These are phyloP conservation scores for Neurospora sp. DNA, from an alignment of 2,329 filamentous ascomycete species.

Conservation along the genomic window DNA sequence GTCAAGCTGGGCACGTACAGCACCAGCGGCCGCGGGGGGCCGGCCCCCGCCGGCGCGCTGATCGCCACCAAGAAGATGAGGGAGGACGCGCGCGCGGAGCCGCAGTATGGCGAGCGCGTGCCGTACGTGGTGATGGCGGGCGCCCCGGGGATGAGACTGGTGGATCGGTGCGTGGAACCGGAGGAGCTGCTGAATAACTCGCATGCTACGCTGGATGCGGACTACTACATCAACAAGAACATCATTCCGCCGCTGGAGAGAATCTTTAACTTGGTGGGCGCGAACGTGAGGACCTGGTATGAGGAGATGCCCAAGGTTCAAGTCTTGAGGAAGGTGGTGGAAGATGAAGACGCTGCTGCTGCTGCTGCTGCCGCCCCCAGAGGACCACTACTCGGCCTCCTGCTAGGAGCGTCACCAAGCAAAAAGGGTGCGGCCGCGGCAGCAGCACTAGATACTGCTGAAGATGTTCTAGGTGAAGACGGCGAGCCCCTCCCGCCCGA, in stretches of 20 bases:
- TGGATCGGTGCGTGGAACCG: constrained; percentile 83
- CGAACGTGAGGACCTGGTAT: constrained; percentile 84
- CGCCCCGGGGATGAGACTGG: constrained; percentile 72
- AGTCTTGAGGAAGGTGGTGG: constrained; percentile 52
- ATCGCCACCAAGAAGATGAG: constrained; percentile 83
- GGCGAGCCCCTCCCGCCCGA: background rate
- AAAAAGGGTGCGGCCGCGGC: constrained; percentile 1
- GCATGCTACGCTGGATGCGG: constrained; percentile 73
- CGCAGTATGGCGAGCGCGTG: constrained; percentile 89
- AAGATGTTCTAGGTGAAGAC: background rate
- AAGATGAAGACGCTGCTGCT: constrained; percentile 24
- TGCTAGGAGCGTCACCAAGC: background rate
- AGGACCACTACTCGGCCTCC: constrained; percentile 15
- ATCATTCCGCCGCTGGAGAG: constrained; percentile 88
- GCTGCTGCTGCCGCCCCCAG: constrained; percentile 15
- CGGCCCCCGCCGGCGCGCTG: constrained; percentile 75
- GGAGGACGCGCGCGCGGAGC: constrained; percentile 74
- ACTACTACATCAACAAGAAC: constrained; percentile 97
- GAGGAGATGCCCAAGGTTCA: constrained; percentile 94
- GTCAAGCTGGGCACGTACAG: constrained; percentile 85
- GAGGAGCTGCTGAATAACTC: constrained; percentile 70
- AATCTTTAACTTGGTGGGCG: constrained; percentile 93
- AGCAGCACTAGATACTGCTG: constrained; percentile 16
- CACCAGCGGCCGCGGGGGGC: constrained; percentile 47
- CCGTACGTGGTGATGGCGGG: constrained; percentile 91